Evolutionary conservation across 2,329 filamentous ascomycete species (phyloP).

Genomic region (Claviceps humidiphila): DNA sequence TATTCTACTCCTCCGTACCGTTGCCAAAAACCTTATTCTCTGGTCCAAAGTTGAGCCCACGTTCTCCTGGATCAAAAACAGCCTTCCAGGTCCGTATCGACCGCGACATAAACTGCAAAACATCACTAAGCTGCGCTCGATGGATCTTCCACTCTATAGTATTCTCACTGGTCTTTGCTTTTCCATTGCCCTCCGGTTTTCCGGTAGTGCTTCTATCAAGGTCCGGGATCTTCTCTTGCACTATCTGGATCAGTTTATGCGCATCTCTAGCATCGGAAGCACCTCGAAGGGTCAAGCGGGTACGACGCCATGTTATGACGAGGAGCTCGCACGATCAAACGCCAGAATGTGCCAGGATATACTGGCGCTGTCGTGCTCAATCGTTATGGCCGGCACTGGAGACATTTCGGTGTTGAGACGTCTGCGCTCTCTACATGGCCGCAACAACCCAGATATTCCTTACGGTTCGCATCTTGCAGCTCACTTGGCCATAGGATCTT

Average conservation of each 20-base stretch:
- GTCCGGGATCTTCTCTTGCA: conserved; percentile 72
- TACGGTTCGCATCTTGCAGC: conserved; percentile 91
- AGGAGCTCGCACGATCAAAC: conserved; percentile 68
- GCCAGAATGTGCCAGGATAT: conserved; percentile 86
- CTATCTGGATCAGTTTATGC: conserved; percentile 78
- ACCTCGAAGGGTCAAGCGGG: conserved; percentile 16
- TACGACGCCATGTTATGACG: conserved; percentile 52
- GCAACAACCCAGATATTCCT: conserved; percentile 68
- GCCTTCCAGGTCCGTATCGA: conserved; percentile 59
- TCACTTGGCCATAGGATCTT: conserved; percentile 78
- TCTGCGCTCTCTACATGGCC: conserved; percentile 75
- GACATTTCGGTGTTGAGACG: conserved; percentile 77
- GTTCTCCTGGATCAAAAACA: conserved; percentile 61
- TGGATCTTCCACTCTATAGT: conserved; percentile 84
- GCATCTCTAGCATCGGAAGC: conserved; percentile 50
- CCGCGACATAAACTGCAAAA: conserved; percentile 44
- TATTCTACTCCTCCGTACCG: conserved; percentile 75
- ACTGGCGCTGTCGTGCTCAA: conserved; percentile 66
- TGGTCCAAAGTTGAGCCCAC: conserved; percentile 73
- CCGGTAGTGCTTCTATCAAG: conserved; percentile 54
- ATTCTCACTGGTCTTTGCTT: conserved; percentile 84
- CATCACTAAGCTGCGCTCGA: conserved; percentile 54
- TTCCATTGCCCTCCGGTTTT: conserved; percentile 58
- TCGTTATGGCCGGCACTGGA: conserved; percentile 92
- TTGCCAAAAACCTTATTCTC: conserved; percentile 83